phyloP scores from a whole-genome alignment of 2,329 filamentous ascomycete species.

The Colletotrichum sp. region DNA sequence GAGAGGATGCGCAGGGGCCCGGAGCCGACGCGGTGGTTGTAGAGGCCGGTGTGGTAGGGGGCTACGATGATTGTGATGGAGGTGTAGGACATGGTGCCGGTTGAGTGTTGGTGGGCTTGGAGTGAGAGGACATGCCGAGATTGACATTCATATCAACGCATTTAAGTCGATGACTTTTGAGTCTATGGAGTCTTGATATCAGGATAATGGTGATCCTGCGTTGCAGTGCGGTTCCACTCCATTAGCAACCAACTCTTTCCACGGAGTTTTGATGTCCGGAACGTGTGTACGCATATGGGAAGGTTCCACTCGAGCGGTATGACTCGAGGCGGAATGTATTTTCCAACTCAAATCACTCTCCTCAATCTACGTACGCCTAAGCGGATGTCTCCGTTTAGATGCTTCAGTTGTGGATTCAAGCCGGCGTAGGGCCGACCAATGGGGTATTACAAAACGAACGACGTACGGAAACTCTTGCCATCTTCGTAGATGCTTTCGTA shows the following conservation, averaged over 20 bases:
- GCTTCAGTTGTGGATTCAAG: not conserved
- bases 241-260: not conserved
- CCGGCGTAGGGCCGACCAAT: not conserved
- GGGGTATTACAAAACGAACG: not conserved
- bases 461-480: not conserved
- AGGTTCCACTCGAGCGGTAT: not conserved
- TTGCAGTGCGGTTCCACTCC: not conserved
- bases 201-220: not conserved
- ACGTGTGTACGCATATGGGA: accelerated
- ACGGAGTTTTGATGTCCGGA: not conserved
- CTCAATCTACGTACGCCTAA: not conserved
- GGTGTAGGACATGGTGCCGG: not conserved
- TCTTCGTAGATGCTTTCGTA: not conserved
- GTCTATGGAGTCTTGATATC: not conserved
- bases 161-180: not conserved
- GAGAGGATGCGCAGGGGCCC: conserved; percentile 37
- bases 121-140: not conserved
- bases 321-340: not conserved
- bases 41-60: conserved; percentile 43
- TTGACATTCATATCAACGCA: accelerated
- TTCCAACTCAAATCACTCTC: not conserved
- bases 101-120: not conserved
- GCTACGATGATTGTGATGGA: conserved; percentile 40
- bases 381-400: not conserved
- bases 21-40: conserved; percentile 39